phyloP scores from a whole-genome alignment of 1,284 basidiomycete species.

The Porodaedalea pini region DNA sequence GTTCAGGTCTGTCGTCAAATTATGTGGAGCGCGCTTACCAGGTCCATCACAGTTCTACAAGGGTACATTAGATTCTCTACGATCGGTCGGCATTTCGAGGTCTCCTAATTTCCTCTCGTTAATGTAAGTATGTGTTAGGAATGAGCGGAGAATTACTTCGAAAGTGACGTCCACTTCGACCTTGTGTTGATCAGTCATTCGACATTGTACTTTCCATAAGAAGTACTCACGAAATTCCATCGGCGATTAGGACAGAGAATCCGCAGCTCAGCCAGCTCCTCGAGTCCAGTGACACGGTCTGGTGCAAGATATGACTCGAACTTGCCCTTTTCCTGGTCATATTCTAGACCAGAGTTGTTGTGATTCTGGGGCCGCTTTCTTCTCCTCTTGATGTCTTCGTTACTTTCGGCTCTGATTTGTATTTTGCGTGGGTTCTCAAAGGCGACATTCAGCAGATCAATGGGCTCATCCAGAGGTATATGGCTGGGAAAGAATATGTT shows the following conservation, averaged over 20 bases:
- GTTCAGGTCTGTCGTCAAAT: background rate
- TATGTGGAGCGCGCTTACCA: constrained; percentile 48
- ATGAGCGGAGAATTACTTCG: constrained; percentile 45
- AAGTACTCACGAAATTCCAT: constrained; percentile 81
- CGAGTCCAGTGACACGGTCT: constrained; percentile 79
- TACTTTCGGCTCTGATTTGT: constrained; percentile 37
- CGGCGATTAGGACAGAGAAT: constrained; percentile 65
- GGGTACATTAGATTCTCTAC: constrained; percentile 82
- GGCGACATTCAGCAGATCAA: constrained; percentile 94
- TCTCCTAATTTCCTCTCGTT: constrained; percentile 48
- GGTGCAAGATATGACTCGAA: constrained; percentile 65
- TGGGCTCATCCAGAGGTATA: constrained; percentile 60
- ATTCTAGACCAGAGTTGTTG: constrained; percentile 5
- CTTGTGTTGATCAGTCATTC: constrained; percentile 32
- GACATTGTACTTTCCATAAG: background rate
- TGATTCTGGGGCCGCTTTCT: constrained; percentile 27
- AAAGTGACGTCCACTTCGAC: constrained; percentile 86
- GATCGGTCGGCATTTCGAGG: constrained; percentile 47
- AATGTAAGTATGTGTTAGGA: constrained; percentile 3
- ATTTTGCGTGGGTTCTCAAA: constrained; percentile 89
- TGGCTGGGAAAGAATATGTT: background rate
- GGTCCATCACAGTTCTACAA: constrained; percentile 84
- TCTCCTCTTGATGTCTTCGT: constrained; percentile 42
- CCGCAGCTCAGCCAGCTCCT: constrained; percentile 75
- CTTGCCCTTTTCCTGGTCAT: constrained; percentile 20